phyloP scores from a whole-genome alignment of 495 filamentous ascomycete species.

The Neurospora sp. region DNA sequence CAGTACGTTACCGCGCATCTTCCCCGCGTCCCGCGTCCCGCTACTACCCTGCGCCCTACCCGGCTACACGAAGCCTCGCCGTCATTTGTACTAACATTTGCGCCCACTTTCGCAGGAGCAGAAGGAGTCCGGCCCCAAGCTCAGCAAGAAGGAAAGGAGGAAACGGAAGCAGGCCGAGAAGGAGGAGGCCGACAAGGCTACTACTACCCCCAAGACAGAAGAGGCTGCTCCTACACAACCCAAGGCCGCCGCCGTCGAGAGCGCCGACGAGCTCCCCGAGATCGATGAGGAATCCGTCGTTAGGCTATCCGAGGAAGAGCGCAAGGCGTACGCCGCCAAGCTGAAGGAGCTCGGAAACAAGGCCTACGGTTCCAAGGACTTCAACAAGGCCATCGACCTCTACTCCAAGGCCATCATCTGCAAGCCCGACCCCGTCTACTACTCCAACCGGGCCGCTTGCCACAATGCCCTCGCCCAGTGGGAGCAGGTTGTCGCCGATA shows the following conservation, averaged over 20 bases:
- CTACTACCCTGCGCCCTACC: background rate
- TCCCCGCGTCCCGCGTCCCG: background rate
- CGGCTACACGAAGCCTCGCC: background rate
- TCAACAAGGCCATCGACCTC: constrained; percentile 79
- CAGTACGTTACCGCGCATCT: constrained; percentile 21
- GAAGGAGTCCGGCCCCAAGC: constrained; percentile 27
- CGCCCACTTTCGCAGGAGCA: constrained; percentile 8
- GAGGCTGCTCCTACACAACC: constrained; percentile 18
- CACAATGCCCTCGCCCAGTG: constrained; percentile 86
- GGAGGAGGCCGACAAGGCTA: constrained; percentile 39
- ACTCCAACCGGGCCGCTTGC: constrained; percentile 96
- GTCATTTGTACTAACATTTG: background rate
- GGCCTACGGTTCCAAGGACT: constrained; percentile 88
- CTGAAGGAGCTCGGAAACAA: constrained; percentile 95
- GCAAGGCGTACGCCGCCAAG: constrained; percentile 77
- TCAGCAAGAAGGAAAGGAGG: constrained; percentile 45
- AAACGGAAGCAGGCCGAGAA: constrained; percentile 65
- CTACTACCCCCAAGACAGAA: constrained; percentile 6
- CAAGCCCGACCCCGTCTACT: constrained; percentile 95
- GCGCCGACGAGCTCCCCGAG: constrained; percentile 70
- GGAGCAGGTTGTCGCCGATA: constrained; percentile 96
- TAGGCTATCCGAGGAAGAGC: constrained; percentile 57
- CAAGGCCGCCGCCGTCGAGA: constrained; percentile 47
- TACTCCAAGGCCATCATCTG: constrained; percentile 94
- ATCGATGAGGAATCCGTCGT: constrained; percentile 71